These are phyloP conservation scores for Hibiscus mutabilis DNA, from an alignment of 345 rosid species.

Conservation along the genomic window DNA sequence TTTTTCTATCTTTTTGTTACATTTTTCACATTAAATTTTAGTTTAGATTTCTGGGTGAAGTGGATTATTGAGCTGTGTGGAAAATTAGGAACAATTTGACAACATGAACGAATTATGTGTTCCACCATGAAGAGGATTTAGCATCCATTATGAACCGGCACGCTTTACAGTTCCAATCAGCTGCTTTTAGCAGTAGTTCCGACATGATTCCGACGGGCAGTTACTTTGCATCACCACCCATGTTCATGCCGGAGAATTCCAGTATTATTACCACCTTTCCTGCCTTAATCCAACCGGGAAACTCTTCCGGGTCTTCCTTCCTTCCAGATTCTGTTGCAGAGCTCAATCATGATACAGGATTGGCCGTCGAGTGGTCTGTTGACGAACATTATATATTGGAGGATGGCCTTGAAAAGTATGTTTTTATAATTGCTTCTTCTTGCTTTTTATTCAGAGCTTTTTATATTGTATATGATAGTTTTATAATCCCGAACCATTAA, in stretches of 20 bases:
- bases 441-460: neutral
- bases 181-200: slow-evolving; percentile 30
- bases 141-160: slow-evolving; percentile 36
- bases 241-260: slow-evolving; percentile 32
- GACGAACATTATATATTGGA: slow-evolving; percentile 45
- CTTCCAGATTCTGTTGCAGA: slow-evolving; percentile 53
- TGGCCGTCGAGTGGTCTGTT: slow-evolving; percentile 75
- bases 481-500: neutral
- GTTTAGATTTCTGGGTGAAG: neutral
- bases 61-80: slow-evolving; percentile 30
- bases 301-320: slow-evolving; percentile 44
- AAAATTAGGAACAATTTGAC: slow-evolving; percentile 35
- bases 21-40: neutral
- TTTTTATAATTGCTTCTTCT: neutral
- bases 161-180: slow-evolving; percentile 49
- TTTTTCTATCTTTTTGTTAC: neutral
- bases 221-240: slow-evolving; percentile 33
- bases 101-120: no score
- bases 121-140: slow-evolving; percentile 26
- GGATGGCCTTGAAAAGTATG: slow-evolving; percentile 34
- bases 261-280: slow-evolving; percentile 28
- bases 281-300: slow-evolving; percentile 29
- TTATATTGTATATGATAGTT: neutral
- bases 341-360: slow-evolving; percentile 44
- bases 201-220: slow-evolving; percentile 44